Conservation (phyloP, 2,329 filamentous ascomycete genomes). For the Aspergillus quadricinctus region DNA sequence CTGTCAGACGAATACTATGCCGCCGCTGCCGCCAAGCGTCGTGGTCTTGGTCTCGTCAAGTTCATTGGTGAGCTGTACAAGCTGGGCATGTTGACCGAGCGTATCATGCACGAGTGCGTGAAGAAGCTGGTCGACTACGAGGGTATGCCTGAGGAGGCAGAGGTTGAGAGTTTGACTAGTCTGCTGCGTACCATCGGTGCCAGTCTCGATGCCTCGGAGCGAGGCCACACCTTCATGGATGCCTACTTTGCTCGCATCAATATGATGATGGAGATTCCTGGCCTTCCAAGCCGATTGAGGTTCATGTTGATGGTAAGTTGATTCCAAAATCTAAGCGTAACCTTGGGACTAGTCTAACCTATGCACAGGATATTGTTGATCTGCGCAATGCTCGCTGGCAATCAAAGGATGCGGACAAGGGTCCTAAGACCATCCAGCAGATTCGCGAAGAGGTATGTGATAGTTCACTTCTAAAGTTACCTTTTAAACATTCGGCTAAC, state of each 20-base stretch:
- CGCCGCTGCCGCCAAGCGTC: conserved; percentile 89
- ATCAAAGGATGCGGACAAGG: conserved; percentile 87
- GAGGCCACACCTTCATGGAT: conserved; percentile 82
- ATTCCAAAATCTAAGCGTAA: too few species aligned
- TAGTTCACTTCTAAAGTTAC: conserved; percentile 1
- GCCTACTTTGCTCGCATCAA: conserved; percentile 89
- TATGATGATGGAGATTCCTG: conserved; percentile 71
- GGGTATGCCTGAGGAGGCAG: conserved; percentile 86
- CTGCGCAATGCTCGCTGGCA: conserved; percentile 73
- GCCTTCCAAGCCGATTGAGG: conserved; percentile 78
- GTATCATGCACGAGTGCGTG: conserved; percentile 99
- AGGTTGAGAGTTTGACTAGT: conserved; percentile 93
- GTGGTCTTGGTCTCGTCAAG: conserved; percentile 94
- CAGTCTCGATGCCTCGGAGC: conserved; percentile 78
- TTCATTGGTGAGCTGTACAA: conserved; percentile 99
- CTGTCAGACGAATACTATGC: conserved; percentile 95
- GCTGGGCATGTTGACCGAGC: conserved; percentile 94
- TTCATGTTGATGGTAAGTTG: conserved; percentile 81
- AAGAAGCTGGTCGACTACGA: conserved; percentile 95
- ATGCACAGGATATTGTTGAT: conserved; percentile 69
- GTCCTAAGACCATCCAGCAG: conserved; percentile 92
- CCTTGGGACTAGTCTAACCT: conserved; percentile 8
- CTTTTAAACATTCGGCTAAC: conserved; percentile 3
- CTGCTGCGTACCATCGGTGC: conserved; percentile 85
- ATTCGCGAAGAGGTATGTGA: conserved; percentile 70